Evolutionary conservation across 179 eudicot species (phyloP), one percentile per base, ranked within the genome.

Genomic region (Beta lomatogona): DNA sequence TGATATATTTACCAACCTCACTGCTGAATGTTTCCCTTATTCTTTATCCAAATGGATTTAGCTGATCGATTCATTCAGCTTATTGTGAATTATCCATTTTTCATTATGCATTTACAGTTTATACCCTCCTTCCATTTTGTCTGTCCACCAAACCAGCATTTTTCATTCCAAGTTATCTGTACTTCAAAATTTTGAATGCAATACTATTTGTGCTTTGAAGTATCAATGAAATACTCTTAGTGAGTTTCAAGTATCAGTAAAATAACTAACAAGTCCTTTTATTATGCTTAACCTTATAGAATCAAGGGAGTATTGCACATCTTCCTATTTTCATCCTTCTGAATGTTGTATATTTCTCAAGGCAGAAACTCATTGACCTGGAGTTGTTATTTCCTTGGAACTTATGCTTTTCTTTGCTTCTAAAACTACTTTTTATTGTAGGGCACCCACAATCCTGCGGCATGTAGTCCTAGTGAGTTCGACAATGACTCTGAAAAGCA

Each of bases 401-500:
- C 44, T 19, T 75, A 54, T 45, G 52, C 59, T 67, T 57, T 55
- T 2, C 60, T 19, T 69, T 75, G 64, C 65, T 78, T 25, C 18
- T 28, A 45, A 31, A 77, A 19, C 22, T 19, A 64, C 68, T 41
- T 68, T 25, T 82, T 22, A 63, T 80, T 82, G 78, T 66, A 86
- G 88, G 87, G 84, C 46, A 63, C 80, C 59, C 86, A 69, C 48
- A 75, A 72, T 71, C 59, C 63, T 31, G 74, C 79, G 68, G 66
- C 88, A 31, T 76, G 86, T 83, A 80, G 77, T 73, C 71, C 82
- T 65, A 69, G 68, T 71, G 88, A 84, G 82, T 60, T 76, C 65
- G 89, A 83, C 81, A 86, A 86, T 70, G 82, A 85, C 70, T 77
- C 79, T 78, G 86, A 76, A 75, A 86, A 71, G 81, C 86, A 58